Evolutionary conservation across 1,284 basidiomycete genomes (phyloP).

Genomic region (Spongiforma sp.): DNA sequence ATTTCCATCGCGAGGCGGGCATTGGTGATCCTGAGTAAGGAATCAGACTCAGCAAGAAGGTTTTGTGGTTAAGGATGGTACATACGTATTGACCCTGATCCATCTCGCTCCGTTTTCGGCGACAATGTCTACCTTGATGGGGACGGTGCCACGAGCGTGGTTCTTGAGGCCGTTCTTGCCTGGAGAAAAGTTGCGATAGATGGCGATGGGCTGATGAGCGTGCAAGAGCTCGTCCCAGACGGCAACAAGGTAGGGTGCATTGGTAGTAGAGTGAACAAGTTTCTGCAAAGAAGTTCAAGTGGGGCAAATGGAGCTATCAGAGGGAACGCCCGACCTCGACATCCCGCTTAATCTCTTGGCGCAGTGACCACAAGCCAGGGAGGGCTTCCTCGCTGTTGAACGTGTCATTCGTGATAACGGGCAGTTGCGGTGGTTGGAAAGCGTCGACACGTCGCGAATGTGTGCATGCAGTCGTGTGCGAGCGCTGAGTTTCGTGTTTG

Average conservation of each 20-base stretch:
- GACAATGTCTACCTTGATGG: conserved; percentile 80
- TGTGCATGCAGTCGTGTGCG: too few species aligned
- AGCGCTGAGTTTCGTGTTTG: too few species aligned
- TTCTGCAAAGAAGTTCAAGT: too few species aligned
- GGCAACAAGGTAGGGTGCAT: conserved; percentile 75
- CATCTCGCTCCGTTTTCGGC: conserved; percentile 74
- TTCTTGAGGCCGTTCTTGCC: too few species aligned
- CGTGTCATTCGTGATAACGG: conserved; percentile 14
- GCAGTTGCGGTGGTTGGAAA: neutral
- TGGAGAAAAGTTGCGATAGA: conserved; percentile 63
- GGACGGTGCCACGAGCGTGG: too few species aligned
- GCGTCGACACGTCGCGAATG: too few species aligned
- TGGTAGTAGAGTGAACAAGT: conserved; percentile 61
- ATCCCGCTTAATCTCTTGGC: conserved; percentile 48
- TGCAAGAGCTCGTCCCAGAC: conserved; percentile 79
- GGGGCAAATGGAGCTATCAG: too few species aligned
- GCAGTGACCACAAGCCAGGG: conserved; percentile 45
- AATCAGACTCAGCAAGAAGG: neutral
- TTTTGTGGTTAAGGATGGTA: conserved; percentile 21
- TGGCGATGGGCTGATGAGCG: conserved; percentile 60
- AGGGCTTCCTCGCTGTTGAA: conserved; percentile 22
- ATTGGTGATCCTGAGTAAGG: conserved; percentile 73
- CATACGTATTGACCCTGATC: conserved; percentile 87
- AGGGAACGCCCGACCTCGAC: too few species aligned
- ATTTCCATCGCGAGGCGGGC: conserved; percentile 73